Conservation (phyloP, 345 rosid genomes). For the Toxicodendron radicans region DNA sequence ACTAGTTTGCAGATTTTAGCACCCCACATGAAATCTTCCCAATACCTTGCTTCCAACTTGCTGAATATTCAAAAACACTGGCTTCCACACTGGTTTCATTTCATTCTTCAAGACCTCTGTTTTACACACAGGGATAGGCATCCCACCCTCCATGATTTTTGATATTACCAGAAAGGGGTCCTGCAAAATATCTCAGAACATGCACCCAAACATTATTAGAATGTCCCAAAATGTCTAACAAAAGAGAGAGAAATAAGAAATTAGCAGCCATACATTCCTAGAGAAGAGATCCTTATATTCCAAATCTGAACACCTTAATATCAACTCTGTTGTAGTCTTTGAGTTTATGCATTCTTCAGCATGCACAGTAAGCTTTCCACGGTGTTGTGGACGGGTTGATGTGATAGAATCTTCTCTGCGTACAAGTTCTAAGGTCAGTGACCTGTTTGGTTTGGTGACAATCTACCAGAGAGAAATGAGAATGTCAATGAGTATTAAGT, state of each 20-base stretch:
- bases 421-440: constrained; percentile 55
- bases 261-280: constrained; percentile 61
- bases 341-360: constrained; percentile 86
- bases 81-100: constrained; percentile 68
- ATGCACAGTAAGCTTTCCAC: constrained; percentile 71
- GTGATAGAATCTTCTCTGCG: constrained; percentile 48
- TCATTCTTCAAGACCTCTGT: constrained; percentile 88
- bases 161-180: constrained; percentile 92
- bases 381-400: constrained; percentile 32
- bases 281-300: constrained; percentile 81
- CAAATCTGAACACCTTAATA: constrained; percentile 71
- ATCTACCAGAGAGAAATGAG: constrained; percentile 39
- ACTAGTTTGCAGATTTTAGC: constrained; percentile 8
- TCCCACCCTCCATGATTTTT: constrained; percentile 62
- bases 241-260: constrained; percentile 18
- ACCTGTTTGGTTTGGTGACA: constrained; percentile 47
- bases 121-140: constrained; percentile 74
- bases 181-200: constrained; percentile 41
- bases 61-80: constrained; percentile 70
- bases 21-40: not conserved
- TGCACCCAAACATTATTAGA: constrained; percentile 11
- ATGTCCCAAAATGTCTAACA: constrained; percentile 8
- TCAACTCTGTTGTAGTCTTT: constrained; percentile 67
- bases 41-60: constrained; percentile 93
- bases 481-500: constrained; percentile 5